Evolutionary conservation across 371 early-diverging fungal species (phyloP), one percentile per base, ranked within the genome.

Genomic region (Dichotomocladium elegans): DNA sequence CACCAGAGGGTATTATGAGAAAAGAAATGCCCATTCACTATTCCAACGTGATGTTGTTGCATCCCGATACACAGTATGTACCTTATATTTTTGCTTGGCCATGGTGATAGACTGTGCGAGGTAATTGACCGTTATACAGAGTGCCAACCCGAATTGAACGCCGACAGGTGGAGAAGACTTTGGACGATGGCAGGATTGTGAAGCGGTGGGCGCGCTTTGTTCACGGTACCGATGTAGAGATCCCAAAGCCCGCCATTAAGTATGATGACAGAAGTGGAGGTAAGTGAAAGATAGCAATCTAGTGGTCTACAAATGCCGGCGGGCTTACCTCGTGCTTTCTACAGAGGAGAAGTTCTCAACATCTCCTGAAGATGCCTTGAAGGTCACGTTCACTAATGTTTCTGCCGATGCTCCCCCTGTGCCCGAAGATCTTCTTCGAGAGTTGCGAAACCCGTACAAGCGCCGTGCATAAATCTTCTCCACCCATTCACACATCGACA

Each of bases 31-130:
- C 77, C 29, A 77, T 77, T 56, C 77, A 77, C 46, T 58, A 71
- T 17, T 77, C 77, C 24, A 77, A 77, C 48, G 63, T 77, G 34
- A 77, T 77, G 77, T 55, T 77, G 14, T 59, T 73, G 37, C 72
- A 77, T 42, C 77, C 77, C 30, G 70, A 73, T 49, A 77, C 77
- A 47, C 72, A 73, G 77, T 77, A 77, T 43, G 65, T 51, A 15
- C 14, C 21, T 24, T 35, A 17, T 27, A 21, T 15, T 1, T 22
- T 22, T 33, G 17, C 25, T 21, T 37, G 12, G 3, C 44, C 1
- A 8, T 29, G 19, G 15, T 43, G 21, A 10, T 27, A 12, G n/a
- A 28, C 25, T 50, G 30, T 11, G 30, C 19, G 25, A 15, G n/a
- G 54, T 19, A 17, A 26, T 24, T 27, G 17, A 47, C 44, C 15